Conservation (phyloP, 164 flowering plant genomes). For the Vitis cinerea region DNA sequence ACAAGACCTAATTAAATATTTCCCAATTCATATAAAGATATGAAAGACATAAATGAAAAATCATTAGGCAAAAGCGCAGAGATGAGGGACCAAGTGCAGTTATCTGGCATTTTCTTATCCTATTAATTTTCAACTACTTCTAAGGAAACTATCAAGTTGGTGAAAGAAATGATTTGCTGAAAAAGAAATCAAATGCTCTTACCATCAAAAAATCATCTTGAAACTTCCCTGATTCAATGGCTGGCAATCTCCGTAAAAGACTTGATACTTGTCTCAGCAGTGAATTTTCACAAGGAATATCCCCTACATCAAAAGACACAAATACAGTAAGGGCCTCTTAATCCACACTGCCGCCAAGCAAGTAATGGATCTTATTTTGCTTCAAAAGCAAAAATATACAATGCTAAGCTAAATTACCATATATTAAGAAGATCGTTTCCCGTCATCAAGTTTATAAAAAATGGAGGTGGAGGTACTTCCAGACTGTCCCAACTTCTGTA, state of each 20-base stretch:
- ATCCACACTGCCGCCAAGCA: not conserved
- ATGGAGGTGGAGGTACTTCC: no score
- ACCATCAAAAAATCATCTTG: conserved; percentile 98
- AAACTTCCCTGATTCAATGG: conserved; percentile 84
- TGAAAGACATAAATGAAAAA: not conserved
- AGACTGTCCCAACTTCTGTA: no score
- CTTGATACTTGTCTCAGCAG: conserved; percentile 91
- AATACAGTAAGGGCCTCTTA: not conserved
- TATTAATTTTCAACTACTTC: not conserved
- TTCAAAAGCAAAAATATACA: no score
- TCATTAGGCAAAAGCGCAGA: not conserved
- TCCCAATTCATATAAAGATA: not conserved
- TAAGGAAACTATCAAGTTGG: not conserved
- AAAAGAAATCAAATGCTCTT: conserved; percentile 18
- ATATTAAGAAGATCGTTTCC: no score
- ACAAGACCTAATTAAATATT: not conserved
- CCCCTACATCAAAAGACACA: conserved; percentile 46
- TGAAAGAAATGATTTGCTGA: not conserved
- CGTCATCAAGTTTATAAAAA: no score
- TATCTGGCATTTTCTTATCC: not conserved
- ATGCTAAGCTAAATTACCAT: no score
- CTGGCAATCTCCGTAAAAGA: conserved; percentile 86
- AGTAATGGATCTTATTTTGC: no score
- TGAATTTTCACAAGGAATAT: conserved; percentile 80
- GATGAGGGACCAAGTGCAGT: not conserved